Base-by-base conservation (phyloP, 1,139 yeast species). In the Sugiyamaella sp. region DNA sequence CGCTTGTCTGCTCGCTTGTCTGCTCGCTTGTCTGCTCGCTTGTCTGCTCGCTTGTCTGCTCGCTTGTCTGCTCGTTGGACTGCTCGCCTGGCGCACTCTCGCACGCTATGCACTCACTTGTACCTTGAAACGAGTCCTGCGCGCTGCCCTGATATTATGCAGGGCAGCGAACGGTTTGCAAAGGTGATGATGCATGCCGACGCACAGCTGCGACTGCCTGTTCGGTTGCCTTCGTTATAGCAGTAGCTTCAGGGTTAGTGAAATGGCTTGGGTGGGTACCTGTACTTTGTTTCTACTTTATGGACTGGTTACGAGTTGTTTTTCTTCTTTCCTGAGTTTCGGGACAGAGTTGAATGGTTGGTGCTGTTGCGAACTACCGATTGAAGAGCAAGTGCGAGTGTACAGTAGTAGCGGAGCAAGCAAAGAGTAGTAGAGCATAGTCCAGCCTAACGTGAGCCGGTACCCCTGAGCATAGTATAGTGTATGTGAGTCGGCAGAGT, bases 161-260 rank as follows among this genome's bases (percentile, higher is more conserved):
- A 29, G 35, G 35, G 35, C 35, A n/a, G 8, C 35, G 14, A 29
- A 29, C 14, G 8, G 35, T 29, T 12, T 29, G 35, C 35, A 14
- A 29, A 12, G 35, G 35, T 16, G 24, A 19, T 37, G 41, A 19
- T 37, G 41, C 21, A 19, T 37, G 41, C 41, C 35, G 35, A 29
- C 14, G 35, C 35, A 29, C 14, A 29, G 8, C 35, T 29, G 35
- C 35, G 35, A 29, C 35, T 29, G 8, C 35, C 8, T 29, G 14
- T 29, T 29, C 35, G 35, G 35, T 29, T 29, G 35, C 35, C 35
- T 29, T 29, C 35, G 35, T 29, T 29, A 29, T 29, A 29, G 35
- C 14, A 12, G 35, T 29, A 29, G 35, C 35, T 10, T 29, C 35
- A 29, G 35, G 35, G 35, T 29, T 29, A 29, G 35, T 29, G 35